Percentiles rank a stretch among this genome's conserved stretches.
Evolutionary conservation across 1,284 basidiomycete genomes (phyloP).

Genomic region (Meira miltonrushii): DNA sequence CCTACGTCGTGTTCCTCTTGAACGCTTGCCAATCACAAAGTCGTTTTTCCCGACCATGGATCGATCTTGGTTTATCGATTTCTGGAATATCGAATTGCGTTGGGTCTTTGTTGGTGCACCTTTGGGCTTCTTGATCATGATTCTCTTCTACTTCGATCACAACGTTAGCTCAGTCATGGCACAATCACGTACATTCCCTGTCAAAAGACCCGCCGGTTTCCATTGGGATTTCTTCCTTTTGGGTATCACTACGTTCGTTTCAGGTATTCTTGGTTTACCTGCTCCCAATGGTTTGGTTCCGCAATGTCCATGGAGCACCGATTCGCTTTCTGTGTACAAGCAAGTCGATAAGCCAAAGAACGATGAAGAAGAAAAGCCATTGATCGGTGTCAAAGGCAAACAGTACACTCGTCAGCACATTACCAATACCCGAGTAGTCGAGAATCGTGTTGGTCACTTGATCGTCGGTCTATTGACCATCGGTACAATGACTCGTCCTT

Average conservation of each 20-base stretch:
- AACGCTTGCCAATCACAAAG: conserved; percentile 49
- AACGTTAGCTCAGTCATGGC: conserved; percentile 76
- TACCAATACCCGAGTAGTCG: conserved; percentile 40
- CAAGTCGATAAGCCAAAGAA: conserved; percentile 34
- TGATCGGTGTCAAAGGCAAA: background rate
- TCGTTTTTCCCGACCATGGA: conserved; percentile 62
- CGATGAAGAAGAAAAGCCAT: conserved; percentile 9
- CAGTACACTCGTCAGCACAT: conserved; percentile 20
- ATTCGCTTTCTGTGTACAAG: conserved; percentile 74
- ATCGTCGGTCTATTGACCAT: conserved; percentile 48
- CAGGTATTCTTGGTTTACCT: conserved; percentile 81
- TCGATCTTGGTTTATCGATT: conserved; percentile 77
- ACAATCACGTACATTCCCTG: conserved; percentile 81
- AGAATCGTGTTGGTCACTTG: conserved; percentile 48
- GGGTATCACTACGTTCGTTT: conserved; percentile 84
- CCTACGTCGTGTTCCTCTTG: conserved; percentile 35
- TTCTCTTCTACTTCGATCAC: conserved; percentile 58
- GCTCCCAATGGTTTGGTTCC: conserved; percentile 89
- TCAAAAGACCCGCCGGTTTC: conserved; percentile 86
- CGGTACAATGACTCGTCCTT: conserved; percentile 49
- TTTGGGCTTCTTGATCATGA: conserved; percentile 58
- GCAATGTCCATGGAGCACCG: conserved; percentile 90
- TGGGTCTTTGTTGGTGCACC: conserved; percentile 75
- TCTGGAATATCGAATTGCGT: conserved; percentile 82
- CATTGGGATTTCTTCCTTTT: conserved; percentile 72